Evolutionary conservation across 345 rosid species (phyloP), one percentile per base, ranked within the genome.

Genomic region (Salix arbutifolia): DNA sequence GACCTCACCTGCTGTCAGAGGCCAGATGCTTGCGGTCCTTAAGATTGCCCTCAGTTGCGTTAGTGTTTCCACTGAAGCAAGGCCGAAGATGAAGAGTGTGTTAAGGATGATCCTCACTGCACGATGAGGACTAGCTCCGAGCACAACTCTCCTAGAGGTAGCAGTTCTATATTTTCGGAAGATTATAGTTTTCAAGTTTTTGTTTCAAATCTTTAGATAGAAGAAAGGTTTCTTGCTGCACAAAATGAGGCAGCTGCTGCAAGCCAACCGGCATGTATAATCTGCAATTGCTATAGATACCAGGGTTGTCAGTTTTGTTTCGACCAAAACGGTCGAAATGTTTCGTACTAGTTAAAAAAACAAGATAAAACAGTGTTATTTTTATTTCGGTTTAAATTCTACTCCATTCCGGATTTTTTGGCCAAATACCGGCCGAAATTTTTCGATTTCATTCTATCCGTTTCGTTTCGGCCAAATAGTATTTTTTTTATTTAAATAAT

Each of bases 41-140:
- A 86, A 87, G 85, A 76, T 89, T 79, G 98, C 97, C 52, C 80
- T 92, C 60, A 86, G 87, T 67, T 94, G 97, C 74, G 94, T 92
- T 37, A 83, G 85, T 81, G 72, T 81, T 74, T 81, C 91, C 23
- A 90, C 92, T 1, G 91, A 87, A 38, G 86, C 88, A 61, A 90
- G 98, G 86, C 97, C 98, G 0, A 92, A 91, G 84, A 91, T 92
- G 94, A 92, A 89, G 82, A 88, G 89, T 46, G 97, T 91, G 69
- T 86, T 89, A 28, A 73, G 87, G 67, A 86, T 92, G 98, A 88
- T 94, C 78, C 81, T 87, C 70, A 85, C 84, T 74, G 95, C 87
- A 46, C 84, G 90, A 74, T 90, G 76, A 86, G 76, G 38, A 28
- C 17, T 37, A 21, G 50, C 75, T 35, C 16, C 4, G 18, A 16